Evolutionary conservation across 2,329 filamentous ascomycete species (phyloP).

Genomic region (Juglanconis sp.): DNA sequence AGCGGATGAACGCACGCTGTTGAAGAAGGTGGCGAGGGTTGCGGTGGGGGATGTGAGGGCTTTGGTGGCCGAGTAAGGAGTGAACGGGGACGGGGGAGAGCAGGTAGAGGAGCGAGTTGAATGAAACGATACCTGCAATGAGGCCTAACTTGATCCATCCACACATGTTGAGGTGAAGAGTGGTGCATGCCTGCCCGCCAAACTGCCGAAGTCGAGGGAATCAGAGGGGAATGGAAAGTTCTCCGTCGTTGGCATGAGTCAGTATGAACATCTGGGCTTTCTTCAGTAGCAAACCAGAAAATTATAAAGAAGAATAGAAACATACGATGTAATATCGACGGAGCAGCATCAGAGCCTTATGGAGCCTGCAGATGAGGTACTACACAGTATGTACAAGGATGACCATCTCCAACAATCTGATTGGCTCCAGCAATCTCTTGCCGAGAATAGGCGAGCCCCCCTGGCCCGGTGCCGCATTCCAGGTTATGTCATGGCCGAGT

Average conservation of each 20-base stretch:
- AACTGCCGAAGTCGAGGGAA: no score
- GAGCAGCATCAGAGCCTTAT: no score
- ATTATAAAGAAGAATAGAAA: no score
- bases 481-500: conserved; percentile 14
- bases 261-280: no score
- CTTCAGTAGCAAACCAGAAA: no score
- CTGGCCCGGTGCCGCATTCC: neutral
- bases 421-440: conserved; percentile 33
- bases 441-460: conserved; percentile 23
- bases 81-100: neutral
- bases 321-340: no score
- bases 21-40: conserved; percentile 83
- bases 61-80: conserved; percentile 42
- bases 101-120: neutral
- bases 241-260: neutral
- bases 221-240: neutral
- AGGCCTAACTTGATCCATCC: neutral
- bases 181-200: no score
- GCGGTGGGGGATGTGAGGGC: conserved; percentile 62
- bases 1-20: conserved; percentile 74
- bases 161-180: no score
- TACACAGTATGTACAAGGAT: conserved; percentile 16
- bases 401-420: conserved; percentile 31
- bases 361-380: neutral
- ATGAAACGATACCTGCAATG: neutral